Conservation (phyloP, 495 filamentous ascomycete species). For the Aspergillus egyptiacus region DNA sequence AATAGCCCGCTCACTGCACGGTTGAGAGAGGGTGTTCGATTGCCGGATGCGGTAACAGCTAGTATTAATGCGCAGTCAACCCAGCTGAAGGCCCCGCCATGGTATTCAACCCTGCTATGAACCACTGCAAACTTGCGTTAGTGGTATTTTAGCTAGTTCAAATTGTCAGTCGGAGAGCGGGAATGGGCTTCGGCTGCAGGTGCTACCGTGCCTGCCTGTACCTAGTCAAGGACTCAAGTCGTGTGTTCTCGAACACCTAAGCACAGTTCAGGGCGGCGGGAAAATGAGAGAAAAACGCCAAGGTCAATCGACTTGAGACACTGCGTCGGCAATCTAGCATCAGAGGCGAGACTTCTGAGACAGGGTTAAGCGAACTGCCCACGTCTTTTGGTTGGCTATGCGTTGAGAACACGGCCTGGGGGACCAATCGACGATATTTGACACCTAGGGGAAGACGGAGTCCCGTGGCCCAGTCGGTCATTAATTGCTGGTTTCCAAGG, state of each 20-base stretch:
- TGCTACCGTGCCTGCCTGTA: neutral
- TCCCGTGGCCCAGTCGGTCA: neutral
- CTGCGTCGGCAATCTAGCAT: neutral
- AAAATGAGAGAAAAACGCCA: conserved; percentile 4
- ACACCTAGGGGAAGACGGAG: no score
- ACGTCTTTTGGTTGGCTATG: conserved; percentile 7
- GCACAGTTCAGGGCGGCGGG: neutral
- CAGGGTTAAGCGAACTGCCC: neutral
- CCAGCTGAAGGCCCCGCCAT: neutral
- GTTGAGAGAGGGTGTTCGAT: neutral
- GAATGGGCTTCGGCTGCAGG: neutral
- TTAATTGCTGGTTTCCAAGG: neutral
- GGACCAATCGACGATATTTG: neutral
- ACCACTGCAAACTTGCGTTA: neutral
- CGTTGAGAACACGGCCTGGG: neutral
- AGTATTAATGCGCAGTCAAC: neutral
- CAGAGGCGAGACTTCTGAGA: neutral
- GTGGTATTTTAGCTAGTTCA: neutral
- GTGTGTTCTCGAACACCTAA: neutral
- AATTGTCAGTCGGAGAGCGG: no score
- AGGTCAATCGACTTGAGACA: conserved; percentile 2
- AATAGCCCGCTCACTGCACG: neutral
- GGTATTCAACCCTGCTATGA: neutral
- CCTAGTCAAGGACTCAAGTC: neutral
- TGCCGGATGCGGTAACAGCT: neutral